Percentiles rank a stretch among this genome's conserved stretches.
Conservation (phyloP, 2,329 filamentous ascomycete species). For the Fusarium guadeloupense region DNA sequence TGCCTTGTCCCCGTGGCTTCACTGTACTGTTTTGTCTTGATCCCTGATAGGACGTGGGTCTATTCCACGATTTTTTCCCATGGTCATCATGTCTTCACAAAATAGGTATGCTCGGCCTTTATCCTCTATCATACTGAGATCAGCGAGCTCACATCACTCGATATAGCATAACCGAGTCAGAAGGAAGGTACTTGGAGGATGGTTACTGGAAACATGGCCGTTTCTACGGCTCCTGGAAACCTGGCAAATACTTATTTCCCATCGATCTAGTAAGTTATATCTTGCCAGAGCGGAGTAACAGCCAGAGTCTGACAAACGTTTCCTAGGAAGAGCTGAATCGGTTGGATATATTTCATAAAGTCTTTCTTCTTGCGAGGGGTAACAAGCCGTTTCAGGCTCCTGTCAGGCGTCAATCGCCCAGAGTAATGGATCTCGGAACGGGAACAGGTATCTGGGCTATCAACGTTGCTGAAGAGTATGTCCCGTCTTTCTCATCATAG, state of each 20-base stretch:
- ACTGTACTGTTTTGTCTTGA: constrained; percentile 1
- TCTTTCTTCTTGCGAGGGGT: constrained; percentile 73
- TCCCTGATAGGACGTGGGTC: constrained; percentile 14
- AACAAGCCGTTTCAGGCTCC: constrained; percentile 44
- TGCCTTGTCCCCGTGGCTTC: neutral
- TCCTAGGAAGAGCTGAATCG: constrained; percentile 75
- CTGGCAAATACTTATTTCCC: constrained; percentile 78
- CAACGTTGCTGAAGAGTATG: constrained; percentile 78
- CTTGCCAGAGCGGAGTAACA: neutral
- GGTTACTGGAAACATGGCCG: constrained; percentile 70
- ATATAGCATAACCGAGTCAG: constrained; percentile 31
- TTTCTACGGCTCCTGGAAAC: constrained; percentile 73
- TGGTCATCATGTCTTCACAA: constrained; percentile 46
- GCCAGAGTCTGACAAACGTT: constrained; percentile 24
- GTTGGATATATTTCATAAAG: constrained; percentile 83
- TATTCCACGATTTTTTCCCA: constrained; percentile 18
- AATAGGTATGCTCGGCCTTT: constrained; percentile 39
- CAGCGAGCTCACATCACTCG: constrained; percentile 19
- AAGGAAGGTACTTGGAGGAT: constrained; percentile 36
- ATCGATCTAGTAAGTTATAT: constrained; percentile 73
- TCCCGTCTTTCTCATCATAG: neutral
- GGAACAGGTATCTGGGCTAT: constrained; percentile 94
- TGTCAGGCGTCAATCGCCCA: constrained; percentile 34
- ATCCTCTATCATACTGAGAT: neutral
- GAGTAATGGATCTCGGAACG: constrained; percentile 76